These are phyloP conservation scores for Aureobasidium subglaciale DNA, from an alignment of 2,329 filamentous ascomycete genomes.

Conservation along the genomic window DNA sequence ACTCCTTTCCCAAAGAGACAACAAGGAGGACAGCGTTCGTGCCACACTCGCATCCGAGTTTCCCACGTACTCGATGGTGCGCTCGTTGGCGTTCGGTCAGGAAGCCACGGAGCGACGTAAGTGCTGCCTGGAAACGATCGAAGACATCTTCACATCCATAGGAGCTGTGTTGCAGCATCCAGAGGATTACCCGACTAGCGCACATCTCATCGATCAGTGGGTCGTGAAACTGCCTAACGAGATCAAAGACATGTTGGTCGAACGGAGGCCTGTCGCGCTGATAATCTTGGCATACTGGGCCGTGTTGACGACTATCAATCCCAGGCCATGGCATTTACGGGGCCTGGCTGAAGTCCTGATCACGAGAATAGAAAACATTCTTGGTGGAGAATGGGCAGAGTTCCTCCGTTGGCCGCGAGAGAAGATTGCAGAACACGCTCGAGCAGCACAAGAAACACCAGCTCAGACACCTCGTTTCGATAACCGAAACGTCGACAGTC, in stretches of 20 bases:
- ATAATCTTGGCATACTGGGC: conserved; percentile 13
- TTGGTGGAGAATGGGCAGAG: conserved; percentile 2
- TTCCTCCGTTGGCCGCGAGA: conserved; percentile 11
- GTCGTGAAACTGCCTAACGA: neutral
- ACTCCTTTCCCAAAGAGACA: neutral
- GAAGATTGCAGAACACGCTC: neutral
- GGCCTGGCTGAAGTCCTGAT: conserved; percentile 2
- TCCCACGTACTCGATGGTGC: neutral
- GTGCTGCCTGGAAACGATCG: neutral
- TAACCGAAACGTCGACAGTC: neutral
- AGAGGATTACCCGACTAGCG: neutral
- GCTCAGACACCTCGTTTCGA: neutral
- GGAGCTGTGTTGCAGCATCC: neutral
- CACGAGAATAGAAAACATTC: neutral
- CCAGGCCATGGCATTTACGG: neutral
- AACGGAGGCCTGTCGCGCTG: conserved; percentile 4
- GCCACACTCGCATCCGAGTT: neutral
- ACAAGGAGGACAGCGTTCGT: neutral
- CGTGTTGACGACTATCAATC: neutral
- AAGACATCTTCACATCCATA: conserved; percentile 8
- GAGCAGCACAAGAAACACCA: neutral
- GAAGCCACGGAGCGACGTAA: neutral
- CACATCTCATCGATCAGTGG: neutral
- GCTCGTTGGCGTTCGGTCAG: neutral
- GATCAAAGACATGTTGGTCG: conserved; percentile 4